These are phyloP conservation scores for Cladosporium sp. DNA, from an alignment of 2,329 filamentous ascomycete genomes.

Conservation along the genomic window DNA sequence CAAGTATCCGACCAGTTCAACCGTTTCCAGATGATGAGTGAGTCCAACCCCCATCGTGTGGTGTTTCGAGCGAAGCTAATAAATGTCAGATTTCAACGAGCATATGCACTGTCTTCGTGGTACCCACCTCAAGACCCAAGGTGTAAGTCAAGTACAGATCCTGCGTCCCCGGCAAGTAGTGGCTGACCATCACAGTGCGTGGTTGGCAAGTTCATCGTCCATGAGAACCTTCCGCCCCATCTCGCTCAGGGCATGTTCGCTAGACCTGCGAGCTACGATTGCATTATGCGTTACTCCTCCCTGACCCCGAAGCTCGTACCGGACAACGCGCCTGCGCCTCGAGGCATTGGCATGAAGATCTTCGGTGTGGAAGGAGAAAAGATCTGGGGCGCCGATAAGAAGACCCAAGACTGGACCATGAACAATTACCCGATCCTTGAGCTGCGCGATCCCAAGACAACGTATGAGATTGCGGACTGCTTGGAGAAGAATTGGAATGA, in stretches of 20 bases:
- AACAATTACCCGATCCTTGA: constrained; percentile 40
- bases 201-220: constrained; percentile 38
- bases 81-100: constrained; percentile 38
- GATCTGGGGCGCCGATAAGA: constrained; percentile 40
- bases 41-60: not conserved
- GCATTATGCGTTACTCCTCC: constrained; percentile 42
- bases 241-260: constrained; percentile 43
- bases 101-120: constrained; percentile 43
- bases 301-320: constrained; percentile 42
- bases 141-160: constrained; percentile 25
- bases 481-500: constrained; percentile 40
- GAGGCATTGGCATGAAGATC: constrained; percentile 41
- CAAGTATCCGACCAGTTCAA: constrained; percentile 43
- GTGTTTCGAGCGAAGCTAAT: not conserved
- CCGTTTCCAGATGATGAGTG: constrained; percentile 43
- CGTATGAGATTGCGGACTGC: constrained; percentile 39
- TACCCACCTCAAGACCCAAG: constrained; percentile 42
- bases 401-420: constrained; percentile 40
- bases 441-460: constrained; percentile 36
- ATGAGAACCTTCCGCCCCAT: constrained; percentile 39
- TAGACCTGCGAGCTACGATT: constrained; percentile 38
- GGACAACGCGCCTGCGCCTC: constrained; percentile 40
- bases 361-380: constrained; percentile 42
- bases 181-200: constrained; percentile 30
- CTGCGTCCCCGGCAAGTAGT: not conserved